Percentiles rank a stretch among this genome's conserved stretches.
Conservation (phyloP, 2,329 filamentous ascomycete species). For the Didymella arachidicola region DNA sequence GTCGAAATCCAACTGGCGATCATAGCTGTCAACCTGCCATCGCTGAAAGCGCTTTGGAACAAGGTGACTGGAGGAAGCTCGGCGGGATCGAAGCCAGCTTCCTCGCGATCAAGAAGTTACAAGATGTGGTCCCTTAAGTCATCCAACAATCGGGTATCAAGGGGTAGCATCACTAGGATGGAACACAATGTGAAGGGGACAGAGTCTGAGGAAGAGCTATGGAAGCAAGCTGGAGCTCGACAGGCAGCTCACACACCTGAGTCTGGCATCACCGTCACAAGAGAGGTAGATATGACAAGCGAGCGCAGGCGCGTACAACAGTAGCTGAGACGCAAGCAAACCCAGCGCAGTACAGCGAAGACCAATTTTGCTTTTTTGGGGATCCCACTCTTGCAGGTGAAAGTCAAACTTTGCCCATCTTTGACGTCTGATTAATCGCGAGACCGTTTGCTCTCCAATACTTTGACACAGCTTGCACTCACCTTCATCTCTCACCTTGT, state of each 20-base stretch:
- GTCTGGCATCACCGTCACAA: constrained; percentile 3
- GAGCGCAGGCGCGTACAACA: neutral
- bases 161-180: constrained; percentile 24
- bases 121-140: constrained; percentile 6
- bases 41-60: constrained; percentile 44
- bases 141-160: constrained; percentile 13
- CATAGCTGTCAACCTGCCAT: constrained; percentile 45
- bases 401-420: neutral
- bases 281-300: constrained; percentile 1
- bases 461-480: neutral
- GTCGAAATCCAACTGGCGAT: constrained; percentile 46
- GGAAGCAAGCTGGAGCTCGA: constrained; percentile 7
- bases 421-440: neutral
- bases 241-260: neutral
- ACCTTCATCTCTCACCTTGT: constrained; percentile 4
- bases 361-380: too few relatives aligned
- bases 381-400: neutral
- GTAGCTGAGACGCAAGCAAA: neutral
- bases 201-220: constrained; percentile 30
- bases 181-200: constrained; percentile 19
- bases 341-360: neutral
- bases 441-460: neutral
- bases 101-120: constrained; percentile 5
- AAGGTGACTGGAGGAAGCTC: constrained; percentile 19
- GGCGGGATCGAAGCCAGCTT: neutral